Percentiles rank a stretch among this genome's conserved stretches.
These are phyloP conservation scores for Acacia melanoxylon DNA, from an alignment of 306 rosid species.

Conservation along the genomic window DNA sequence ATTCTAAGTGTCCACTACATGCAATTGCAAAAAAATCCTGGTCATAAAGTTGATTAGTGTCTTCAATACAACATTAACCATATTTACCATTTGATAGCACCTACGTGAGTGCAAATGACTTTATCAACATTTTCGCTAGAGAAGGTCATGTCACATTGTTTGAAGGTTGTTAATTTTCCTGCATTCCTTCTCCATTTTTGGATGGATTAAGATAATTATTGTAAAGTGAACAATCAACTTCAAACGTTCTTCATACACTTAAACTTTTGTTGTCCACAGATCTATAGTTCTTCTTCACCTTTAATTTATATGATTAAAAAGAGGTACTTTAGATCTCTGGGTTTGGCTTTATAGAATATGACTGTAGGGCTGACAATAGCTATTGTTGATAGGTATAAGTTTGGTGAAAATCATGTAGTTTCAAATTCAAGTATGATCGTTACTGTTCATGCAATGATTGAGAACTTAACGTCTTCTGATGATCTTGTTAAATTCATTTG, in stretches of 20 bases:
- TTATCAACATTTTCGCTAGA: not conserved
- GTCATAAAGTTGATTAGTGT: not conserved
- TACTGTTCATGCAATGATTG: not conserved
- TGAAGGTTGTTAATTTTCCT: not conserved
- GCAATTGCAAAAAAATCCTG: not conserved
- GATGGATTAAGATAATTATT: not conserved
- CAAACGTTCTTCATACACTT: not conserved
- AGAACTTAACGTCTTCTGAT: not conserved
- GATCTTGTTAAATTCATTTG: not conserved
- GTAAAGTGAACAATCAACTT: not conserved
- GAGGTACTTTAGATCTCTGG: not conserved
- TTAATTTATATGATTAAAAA: no score
- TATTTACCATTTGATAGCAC: not conserved
- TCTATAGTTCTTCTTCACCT: not conserved
- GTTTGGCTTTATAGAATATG: not conserved
- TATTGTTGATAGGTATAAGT: not conserved
- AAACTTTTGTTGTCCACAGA: not conserved
- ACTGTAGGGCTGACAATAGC: not conserved
- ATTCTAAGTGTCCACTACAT: not conserved
- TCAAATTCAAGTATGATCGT: not conserved
- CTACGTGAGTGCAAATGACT: not conserved
- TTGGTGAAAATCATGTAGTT: not conserved
- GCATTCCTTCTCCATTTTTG: not conserved
- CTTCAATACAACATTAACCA: not conserved
- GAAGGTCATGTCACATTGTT: not conserved